Evolutionary conservation across 2,329 filamentous ascomycete genomes (phyloP).

Genomic region (Albophoma yamanashiensis): DNA sequence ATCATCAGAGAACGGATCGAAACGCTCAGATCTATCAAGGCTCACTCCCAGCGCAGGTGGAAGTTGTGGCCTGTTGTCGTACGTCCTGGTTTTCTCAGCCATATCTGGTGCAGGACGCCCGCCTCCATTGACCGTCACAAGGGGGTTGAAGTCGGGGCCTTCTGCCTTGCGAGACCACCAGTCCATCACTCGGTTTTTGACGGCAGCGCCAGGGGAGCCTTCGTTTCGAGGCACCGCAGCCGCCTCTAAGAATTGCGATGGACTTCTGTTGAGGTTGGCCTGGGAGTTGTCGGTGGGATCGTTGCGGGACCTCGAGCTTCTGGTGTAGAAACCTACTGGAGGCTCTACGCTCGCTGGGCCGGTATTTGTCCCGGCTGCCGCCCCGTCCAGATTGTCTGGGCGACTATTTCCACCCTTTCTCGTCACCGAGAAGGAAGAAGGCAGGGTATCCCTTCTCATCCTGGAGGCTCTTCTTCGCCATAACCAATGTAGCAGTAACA

Average conservation of each 20-base stretch:
- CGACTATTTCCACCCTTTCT: conserved; percentile 8
- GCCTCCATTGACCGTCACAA: not conserved
- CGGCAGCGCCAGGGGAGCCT: not conserved
- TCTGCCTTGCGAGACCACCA: conserved; percentile 34
- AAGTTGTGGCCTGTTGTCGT: conserved; percentile 21
- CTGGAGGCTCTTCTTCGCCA: conserved; percentile 30
- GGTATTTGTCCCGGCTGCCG: conserved; percentile 28
- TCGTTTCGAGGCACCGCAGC: conserved; percentile 3
- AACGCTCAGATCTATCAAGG: conserved; percentile 15
- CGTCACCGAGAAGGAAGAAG: conserved; percentile 13
- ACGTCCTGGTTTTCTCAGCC: not conserved
- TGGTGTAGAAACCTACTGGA: not conserved
- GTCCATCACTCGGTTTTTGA: not conserved
- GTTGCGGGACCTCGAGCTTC: conserved; percentile 5
- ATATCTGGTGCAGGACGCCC: too few relatives aligned
- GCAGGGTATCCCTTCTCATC: not conserved
- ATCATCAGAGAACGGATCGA: conserved; percentile 38
- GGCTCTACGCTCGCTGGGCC: not conserved
- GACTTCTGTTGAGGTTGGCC: conserved; percentile 41
- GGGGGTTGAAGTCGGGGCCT: conserved; percentile 12
- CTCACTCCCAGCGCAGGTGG: conserved; percentile 27
- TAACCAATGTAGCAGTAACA: conserved; percentile 40
- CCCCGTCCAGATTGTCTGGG: conserved; percentile 25
- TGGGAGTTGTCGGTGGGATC: conserved; percentile 19
- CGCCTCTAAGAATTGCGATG: conserved; percentile 37